Conservation (phyloP, 2,329 filamentous ascomycete genomes). For the Trichophaea hybrida region DNA sequence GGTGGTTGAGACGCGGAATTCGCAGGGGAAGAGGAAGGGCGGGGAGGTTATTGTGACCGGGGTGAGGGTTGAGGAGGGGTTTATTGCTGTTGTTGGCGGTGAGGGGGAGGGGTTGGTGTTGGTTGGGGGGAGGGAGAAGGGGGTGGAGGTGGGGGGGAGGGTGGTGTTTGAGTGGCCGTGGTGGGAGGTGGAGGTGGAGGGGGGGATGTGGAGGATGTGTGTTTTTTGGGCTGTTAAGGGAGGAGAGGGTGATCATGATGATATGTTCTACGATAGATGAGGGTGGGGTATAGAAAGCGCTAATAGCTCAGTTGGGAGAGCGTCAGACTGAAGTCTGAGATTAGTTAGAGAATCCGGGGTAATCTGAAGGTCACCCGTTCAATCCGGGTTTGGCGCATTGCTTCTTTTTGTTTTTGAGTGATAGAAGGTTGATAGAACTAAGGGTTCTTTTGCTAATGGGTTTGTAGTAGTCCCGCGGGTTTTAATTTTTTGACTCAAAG, state of each 20-base stretch:
- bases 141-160: not conserved
- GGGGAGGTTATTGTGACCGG: not conserved
- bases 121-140: not conserved
- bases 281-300: not conserved
- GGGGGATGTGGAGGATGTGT: not conserved
- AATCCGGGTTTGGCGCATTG: constrained; percentile 8
- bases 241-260: not conserved
- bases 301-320: constrained; percentile 5
- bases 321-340: constrained; percentile 3
- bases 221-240: not conserved
- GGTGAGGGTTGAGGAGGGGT: not conserved
- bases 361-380: not conserved
- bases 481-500: too few relatives aligned
- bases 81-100: not conserved
- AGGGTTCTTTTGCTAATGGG: too few relatives aligned
- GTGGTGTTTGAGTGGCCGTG: not conserved
- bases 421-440: too few relatives aligned
- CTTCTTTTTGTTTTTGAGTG: not conserved
- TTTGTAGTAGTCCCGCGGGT: too few relatives aligned
- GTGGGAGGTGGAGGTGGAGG: not conserved
- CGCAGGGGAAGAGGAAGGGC: not conserved
- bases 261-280: not conserved
- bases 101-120: not conserved
- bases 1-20: not conserved
- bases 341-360: not conserved